Conservation (phyloP, 352 stramenopile species). For the Pythium plurisporium region DNA sequence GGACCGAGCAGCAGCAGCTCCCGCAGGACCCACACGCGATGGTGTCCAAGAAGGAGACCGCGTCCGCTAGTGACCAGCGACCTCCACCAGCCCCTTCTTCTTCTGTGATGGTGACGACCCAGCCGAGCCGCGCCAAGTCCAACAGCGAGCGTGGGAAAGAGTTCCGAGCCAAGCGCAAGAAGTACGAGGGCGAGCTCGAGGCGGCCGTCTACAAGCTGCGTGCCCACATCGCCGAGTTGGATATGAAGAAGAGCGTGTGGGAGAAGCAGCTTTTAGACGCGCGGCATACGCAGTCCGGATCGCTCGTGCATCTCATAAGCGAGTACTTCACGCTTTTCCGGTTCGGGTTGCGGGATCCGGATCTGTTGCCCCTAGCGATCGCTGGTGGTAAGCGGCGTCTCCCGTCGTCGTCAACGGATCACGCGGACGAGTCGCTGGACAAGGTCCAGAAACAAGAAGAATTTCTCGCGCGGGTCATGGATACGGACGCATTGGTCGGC, state of each 20-base stretch:
- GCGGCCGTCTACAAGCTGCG: constrained; percentile 17
- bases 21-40: not conserved
- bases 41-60: constrained; percentile 1
- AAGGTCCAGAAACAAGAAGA: constrained; percentile 15
- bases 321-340: constrained; percentile 24
- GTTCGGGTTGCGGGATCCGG: constrained; percentile 8
- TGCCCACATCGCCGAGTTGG: constrained; percentile 15
- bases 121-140: constrained; percentile 13
- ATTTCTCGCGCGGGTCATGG: constrained; percentile 20
- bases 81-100: not conserved
- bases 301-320: constrained; percentile 13
- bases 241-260: constrained; percentile 9
- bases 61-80: not conserved
- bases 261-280: constrained; percentile 15
- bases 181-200: constrained; percentile 26
- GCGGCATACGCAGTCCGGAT: constrained; percentile 11
- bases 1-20: not conserved
- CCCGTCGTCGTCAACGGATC: constrained; percentile 11
- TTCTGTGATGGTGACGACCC: not conserved
- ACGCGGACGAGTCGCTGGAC: constrained; percentile 25
- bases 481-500: constrained; percentile 13
- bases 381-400: constrained; percentile 15
- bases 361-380: not conserved
- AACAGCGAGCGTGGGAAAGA: constrained; percentile 29
- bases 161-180: constrained; percentile 29